Conservation (phyloP, 371 early-diverging fungal genomes). For the Rhizomucor pusillus region DNA sequence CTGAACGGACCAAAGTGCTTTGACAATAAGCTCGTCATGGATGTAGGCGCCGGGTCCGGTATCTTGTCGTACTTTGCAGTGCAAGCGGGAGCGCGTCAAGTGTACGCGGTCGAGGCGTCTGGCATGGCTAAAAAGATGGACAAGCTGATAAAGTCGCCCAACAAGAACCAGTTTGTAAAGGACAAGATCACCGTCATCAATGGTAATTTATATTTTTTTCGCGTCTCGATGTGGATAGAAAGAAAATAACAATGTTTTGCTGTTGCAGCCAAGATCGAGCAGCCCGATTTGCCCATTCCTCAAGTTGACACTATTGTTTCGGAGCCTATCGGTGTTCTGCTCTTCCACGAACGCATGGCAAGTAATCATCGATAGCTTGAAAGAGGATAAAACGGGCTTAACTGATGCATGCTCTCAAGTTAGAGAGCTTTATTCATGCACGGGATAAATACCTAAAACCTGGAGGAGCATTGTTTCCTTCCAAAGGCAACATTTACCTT, state of each 20-base stretch:
- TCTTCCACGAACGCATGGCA: conserved; percentile 94
- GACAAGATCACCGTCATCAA: conserved; percentile 82
- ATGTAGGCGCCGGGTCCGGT: conserved; percentile 95
- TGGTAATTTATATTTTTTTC: conserved; percentile 45
- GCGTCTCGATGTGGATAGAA: not conserved
- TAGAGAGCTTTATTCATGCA: conserved; percentile 82
- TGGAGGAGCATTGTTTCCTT: conserved; percentile 90
- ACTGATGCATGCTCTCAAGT: conserved; percentile 28
- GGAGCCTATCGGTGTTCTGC: conserved; percentile 95
- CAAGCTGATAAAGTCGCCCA: conserved; percentile 69
- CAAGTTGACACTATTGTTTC: conserved; percentile 93
- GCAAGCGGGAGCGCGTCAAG: conserved; percentile 87
- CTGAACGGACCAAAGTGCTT: conserved; percentile 74
- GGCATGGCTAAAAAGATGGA: conserved; percentile 90
- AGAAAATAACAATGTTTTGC: too few relatives aligned
- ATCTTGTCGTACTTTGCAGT: conserved; percentile 94
- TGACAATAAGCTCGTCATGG: conserved; percentile 82
- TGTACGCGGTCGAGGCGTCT: conserved; percentile 97
- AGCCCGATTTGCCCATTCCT: conserved; percentile 64
- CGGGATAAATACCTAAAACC: conserved; percentile 91
- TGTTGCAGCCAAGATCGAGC: conserved; percentile 87
- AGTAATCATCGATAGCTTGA: conserved; percentile 1
- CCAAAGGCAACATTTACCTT: conserved; percentile 82
- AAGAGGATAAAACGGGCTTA: not conserved
- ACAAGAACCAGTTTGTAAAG: conserved; percentile 75